These are phyloP conservation scores for Colletotrichum australisinense DNA, from an alignment of 2,329 filamentous ascomycete genomes.

Conservation along the genomic window DNA sequence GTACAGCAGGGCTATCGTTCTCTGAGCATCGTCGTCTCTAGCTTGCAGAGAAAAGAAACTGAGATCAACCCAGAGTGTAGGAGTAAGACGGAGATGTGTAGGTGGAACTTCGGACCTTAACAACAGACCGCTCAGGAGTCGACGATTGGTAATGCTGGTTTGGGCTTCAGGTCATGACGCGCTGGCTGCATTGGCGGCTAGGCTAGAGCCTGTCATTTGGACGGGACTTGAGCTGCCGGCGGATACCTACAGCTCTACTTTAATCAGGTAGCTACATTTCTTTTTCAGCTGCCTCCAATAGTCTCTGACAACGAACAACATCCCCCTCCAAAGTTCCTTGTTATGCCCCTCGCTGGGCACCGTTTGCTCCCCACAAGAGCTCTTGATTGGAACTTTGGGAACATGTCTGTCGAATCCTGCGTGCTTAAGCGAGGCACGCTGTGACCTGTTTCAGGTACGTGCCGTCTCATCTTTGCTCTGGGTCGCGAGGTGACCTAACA, in stretches of 20 bases:
- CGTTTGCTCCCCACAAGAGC: background rate
- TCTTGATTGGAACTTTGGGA: conserved; percentile 8
- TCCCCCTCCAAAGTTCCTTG: background rate
- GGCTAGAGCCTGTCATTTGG: background rate
- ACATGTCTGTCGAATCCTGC: background rate
- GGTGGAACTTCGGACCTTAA: background rate
- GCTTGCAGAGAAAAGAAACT: background rate
- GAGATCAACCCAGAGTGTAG: background rate
- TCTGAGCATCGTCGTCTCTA: conserved; percentile 7
- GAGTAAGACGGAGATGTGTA: conserved; percentile 8
- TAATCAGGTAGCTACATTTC: background rate
- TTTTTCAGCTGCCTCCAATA: background rate
- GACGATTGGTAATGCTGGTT: conserved; percentile 1
- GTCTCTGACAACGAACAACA: background rate
- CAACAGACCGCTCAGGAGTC: conserved; percentile 3
- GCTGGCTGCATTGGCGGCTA: background rate
- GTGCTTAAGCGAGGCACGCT: conserved; percentile 19
- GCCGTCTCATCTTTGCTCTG: background rate
- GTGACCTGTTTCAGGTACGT: conserved; percentile 34
- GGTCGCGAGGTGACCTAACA: background rate
- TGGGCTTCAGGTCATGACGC: conserved; percentile 24
- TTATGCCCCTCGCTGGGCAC: background rate
- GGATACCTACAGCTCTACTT: background rate
- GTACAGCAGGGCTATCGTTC: background rate
- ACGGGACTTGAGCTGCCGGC: background rate